Base-by-base conservation (phyloP, 2,329 filamentous ascomycete species). In the Trichothecium roseum region DNA sequence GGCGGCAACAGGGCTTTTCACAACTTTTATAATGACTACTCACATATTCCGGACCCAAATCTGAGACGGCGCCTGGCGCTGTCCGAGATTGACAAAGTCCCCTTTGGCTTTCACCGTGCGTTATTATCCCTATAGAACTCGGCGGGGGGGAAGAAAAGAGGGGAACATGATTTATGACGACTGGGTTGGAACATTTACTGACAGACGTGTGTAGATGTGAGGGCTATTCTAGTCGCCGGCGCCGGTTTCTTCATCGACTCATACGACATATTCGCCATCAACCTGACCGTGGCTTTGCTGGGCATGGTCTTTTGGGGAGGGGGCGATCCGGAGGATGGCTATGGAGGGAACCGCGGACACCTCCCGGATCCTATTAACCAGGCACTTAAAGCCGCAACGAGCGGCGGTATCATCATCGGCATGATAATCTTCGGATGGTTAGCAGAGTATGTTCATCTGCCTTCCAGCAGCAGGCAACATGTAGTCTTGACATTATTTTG, bases 231-330 rank as follows among this genome's bases (percentile, higher is more conserved):
- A 6, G 83, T 89, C 3, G 83, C 84, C 18, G 84, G 84, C 33
- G 78, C 85, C 39, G 84, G 84, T 35, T 89, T 91, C 65, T 86
- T 89, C 53, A 80, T 84, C 32, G 84, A 88, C 55, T 80, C 81
- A 10, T 89, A 89, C 60, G 77, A 74, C 45, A 84, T 87, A 47
- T 91, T 91, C 55, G 81, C 84, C 50, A 83, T 87, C 55, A 84
- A 82, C 53, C 64, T 88, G 32, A 72, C 83, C 33, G 81, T 77
- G 2, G 70, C 68, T 31, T 74, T 88, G 53, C 60, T 89, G 12
- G 84, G 84, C 30, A 69, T 88, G 12, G 82, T 86, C 33, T 91
- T 81, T 55, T 91, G 81, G 73, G 65, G 72, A 42, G 65, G 64
- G 3, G 42, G 56, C 4, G 51, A 57, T 3, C 51, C 52, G 3